Evolutionary conservation across 352 stramenopile species (phyloP).

Genomic region (Phytophthora constricta): DNA sequence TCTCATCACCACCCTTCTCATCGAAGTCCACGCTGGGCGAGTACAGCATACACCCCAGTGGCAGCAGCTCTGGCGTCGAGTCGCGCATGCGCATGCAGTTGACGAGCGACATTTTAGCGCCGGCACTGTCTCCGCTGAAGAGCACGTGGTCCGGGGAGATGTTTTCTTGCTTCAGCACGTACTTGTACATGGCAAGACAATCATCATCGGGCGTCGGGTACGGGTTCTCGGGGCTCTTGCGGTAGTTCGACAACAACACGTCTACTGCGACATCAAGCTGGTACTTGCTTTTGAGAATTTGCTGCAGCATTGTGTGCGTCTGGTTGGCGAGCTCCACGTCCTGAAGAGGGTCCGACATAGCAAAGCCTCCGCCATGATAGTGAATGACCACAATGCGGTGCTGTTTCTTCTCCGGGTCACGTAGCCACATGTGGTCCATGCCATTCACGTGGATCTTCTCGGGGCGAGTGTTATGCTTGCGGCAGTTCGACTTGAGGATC

Average conservation of each 20-base stretch:
- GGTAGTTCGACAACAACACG: conserved; percentile 55
- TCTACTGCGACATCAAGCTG: conserved; percentile 28
- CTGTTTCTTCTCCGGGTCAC: conserved; percentile 23
- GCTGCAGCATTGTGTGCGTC: conserved; percentile 21
- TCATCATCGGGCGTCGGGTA: conserved; percentile 46
- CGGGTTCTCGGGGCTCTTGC: conserved; percentile 41
- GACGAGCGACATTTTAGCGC: conserved; percentile 33
- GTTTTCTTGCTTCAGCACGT: conserved; percentile 28
- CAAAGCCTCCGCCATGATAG: conserved; percentile 44
- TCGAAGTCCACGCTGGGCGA: conserved; percentile 31
- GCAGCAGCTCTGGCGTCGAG: conserved; percentile 19
- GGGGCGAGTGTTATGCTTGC: conserved; percentile 21
- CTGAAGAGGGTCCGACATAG: conserved; percentile 24
- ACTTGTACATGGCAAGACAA: conserved; percentile 37
- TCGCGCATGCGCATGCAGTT: conserved; percentile 26
- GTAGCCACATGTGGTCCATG: conserved; percentile 37
- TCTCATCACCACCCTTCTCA: conserved; percentile 31
- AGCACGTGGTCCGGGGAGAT: conserved; percentile 32
- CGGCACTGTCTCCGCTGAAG: conserved; percentile 45
- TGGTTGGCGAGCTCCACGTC: conserved; percentile 29
- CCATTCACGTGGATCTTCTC: conserved; percentile 26
- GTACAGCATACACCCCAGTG: conserved; percentile 24
- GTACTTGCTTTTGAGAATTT: conserved; percentile 16
- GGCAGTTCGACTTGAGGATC: conserved; percentile 24
- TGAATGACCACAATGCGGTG: conserved; percentile 40